Conservation (phyloP, 2,329 filamentous ascomycete species). For the Chaetomiaceae sp. region DNA sequence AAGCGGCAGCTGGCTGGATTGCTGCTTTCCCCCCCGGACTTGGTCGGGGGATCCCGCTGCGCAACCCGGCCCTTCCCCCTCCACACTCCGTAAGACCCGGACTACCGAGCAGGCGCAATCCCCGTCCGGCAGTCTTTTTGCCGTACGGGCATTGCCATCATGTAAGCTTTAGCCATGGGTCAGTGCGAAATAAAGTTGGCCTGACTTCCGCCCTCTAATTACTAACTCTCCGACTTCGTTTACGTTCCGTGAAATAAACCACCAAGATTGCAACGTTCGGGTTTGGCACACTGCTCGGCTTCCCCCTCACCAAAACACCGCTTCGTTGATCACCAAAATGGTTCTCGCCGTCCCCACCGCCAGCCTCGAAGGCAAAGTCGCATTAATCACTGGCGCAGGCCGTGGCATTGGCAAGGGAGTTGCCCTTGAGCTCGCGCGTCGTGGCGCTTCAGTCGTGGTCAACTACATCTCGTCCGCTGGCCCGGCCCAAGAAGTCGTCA, state of each 20-base stretch:
- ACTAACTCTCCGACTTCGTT: no score
- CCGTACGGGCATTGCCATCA: no score
- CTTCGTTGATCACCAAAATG: constrained; percentile 20
- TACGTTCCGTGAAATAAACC: no score
- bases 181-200: no score
- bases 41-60: not conserved
- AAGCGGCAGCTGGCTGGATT: not conserved
- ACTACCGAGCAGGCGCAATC: not conserved
- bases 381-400: constrained; percentile 61
- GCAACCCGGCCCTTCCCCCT: not conserved
- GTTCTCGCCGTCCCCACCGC: constrained; percentile 32
- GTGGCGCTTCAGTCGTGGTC: constrained; percentile 60
- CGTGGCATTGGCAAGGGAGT: constrained; percentile 65
- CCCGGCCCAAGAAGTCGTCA: constrained; percentile 54
- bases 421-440: constrained; percentile 62
- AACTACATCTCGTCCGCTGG: constrained; percentile 59
- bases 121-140: no score
- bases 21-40: constrained; percentile 1
- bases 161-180: no score
- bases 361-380: constrained; percentile 46
- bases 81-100: not conserved
- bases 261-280: no score
- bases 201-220: not conserved
- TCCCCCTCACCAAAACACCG: not conserved
- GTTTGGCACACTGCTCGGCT: no score